Percentiles rank a stretch among this genome's conserved stretches.
Evolutionary conservation across 2,329 filamentous ascomycete species (phyloP).

Genomic region (Aureobasidium namibiae): DNA sequence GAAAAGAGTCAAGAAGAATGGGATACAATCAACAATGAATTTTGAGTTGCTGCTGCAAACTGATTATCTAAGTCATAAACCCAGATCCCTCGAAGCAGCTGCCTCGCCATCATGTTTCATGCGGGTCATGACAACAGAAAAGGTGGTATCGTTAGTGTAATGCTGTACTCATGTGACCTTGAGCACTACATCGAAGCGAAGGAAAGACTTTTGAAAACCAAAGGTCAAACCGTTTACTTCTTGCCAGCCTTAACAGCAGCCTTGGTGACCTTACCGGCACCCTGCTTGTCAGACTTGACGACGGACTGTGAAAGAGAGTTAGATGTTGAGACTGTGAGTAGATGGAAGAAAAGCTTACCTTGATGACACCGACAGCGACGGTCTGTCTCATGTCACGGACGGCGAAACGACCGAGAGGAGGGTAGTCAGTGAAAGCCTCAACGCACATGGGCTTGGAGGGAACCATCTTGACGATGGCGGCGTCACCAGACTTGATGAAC

Average conservation of each 20-base stretch:
- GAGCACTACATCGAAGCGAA: conserved; percentile 5
- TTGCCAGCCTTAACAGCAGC: conserved; percentile 30
- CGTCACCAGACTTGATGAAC: conserved; percentile 99
- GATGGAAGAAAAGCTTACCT: too few relatives aligned
- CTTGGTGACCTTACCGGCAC: conserved; percentile 45
- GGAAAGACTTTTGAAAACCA: conserved; percentile 3
- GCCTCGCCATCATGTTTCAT: conserved; percentile 12
- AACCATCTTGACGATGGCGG: conserved; percentile 99
- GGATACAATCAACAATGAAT: conserved; percentile 9
- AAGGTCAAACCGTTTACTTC: conserved; percentile 25
- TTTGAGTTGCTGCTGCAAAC: conserved; percentile 13
- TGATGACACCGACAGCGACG: conserved; percentile 87
- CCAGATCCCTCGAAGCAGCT: conserved; percentile 10
- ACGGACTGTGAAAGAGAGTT: too few relatives aligned
- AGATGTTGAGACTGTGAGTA: too few relatives aligned
- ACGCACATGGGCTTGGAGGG: conserved; percentile 99
- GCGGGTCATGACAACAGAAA: conserved; percentile 10
- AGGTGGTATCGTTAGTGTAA: conserved; percentile 12
- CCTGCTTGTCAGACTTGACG: conserved; percentile 39
- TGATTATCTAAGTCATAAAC: conserved; percentile 10
- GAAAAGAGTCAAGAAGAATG: not conserved
- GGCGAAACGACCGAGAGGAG: conserved; percentile 98
- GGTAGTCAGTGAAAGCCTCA: conserved; percentile 99
- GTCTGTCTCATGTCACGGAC: conserved; percentile 55
- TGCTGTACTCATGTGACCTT: conserved; percentile 12